These are phyloP conservation scores for Pythium rhizo-oryzae DNA, from an alignment of 352 stramenopile genomes.

Conservation along the genomic window DNA sequence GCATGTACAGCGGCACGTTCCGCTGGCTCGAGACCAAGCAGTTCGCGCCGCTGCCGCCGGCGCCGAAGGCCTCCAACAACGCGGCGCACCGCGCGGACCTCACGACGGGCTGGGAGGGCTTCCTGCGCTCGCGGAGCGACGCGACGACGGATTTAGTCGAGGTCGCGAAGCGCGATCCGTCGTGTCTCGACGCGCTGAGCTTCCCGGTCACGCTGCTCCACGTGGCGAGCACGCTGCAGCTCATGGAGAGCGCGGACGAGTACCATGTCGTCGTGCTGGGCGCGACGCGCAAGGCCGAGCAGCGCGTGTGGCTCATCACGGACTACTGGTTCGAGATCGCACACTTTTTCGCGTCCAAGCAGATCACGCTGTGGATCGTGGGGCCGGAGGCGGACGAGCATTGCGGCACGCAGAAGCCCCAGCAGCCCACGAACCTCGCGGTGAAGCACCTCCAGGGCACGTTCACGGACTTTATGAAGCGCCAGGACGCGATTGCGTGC, in stretches of 20 bases:
- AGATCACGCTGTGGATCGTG: constrained; percentile 62
- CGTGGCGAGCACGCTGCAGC: constrained; percentile 36
- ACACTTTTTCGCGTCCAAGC: constrained; percentile 35
- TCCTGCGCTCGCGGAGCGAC: constrained; percentile 40
- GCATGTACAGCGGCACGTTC: constrained; percentile 83
- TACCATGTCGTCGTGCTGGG: constrained; percentile 58
- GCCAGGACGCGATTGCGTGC: constrained; percentile 35
- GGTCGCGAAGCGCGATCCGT: constrained; percentile 48
- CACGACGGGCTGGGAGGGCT: constrained; percentile 52
- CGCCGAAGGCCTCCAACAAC: background rate
- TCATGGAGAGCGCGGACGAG: constrained; percentile 17
- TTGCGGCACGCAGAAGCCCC: background rate
- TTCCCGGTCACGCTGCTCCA: constrained; percentile 73
- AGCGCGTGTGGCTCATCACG: constrained; percentile 66
- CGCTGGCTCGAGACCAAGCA: constrained; percentile 70
- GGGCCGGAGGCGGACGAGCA: constrained; percentile 50
- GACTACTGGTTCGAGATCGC: constrained; percentile 70
- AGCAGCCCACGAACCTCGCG: constrained; percentile 29
- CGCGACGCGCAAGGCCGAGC: constrained; percentile 70
- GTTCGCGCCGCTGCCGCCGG: constrained; percentile 45
- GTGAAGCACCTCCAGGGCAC: constrained; percentile 51
- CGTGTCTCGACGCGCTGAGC: constrained; percentile 76
- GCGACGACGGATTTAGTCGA: constrained; percentile 36
- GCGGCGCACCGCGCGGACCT: constrained; percentile 22
- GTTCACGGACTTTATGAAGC: constrained; percentile 50